These are phyloP conservation scores for Phytophthora cryptogea DNA, from an alignment of 352 stramenopile genomes.

Conservation along the genomic window DNA sequence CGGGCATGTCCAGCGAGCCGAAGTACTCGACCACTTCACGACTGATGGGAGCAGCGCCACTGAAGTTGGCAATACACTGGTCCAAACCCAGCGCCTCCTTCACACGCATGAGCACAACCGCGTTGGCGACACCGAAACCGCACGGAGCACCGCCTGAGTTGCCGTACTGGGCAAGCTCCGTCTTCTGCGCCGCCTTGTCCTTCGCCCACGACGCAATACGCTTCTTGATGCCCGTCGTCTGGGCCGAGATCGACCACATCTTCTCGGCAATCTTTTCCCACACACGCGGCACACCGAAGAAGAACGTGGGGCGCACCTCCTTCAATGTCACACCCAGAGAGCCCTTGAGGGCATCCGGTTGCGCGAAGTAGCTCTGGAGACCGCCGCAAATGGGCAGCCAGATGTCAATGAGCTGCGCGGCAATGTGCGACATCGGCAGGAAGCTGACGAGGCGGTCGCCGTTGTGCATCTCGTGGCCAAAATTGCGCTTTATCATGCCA, in stretches of 20 bases:
- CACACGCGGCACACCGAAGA: constrained; percentile 91
- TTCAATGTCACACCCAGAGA: constrained; percentile 86
- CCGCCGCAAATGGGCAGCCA: constrained; percentile 70
- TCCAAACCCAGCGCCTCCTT: constrained; percentile 92
- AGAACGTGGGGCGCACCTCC: constrained; percentile 87
- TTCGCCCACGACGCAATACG: constrained; percentile 92
- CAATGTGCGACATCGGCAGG: constrained; percentile 91
- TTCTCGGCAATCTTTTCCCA: constrained; percentile 95
- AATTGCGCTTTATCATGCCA: constrained; percentile 63
- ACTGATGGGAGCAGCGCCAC: constrained; percentile 91
- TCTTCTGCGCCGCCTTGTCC: constrained; percentile 79
- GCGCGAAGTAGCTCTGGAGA: constrained; percentile 85
- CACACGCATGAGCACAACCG: constrained; percentile 86
- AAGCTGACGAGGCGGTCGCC: constrained; percentile 84
- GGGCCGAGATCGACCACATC: constrained; percentile 81
- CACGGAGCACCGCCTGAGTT: constrained; percentile 86
- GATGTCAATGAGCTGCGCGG: constrained; percentile 89
- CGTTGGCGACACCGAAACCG: constrained; percentile 89
- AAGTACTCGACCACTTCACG: constrained; percentile 96
- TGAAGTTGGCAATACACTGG: constrained; percentile 78
- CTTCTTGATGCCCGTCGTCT: constrained; percentile 93
- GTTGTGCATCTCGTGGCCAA: constrained; percentile 62
- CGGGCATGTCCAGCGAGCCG: constrained; percentile 92
- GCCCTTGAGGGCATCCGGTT: constrained; percentile 91
- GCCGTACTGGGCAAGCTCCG: constrained; percentile 82